phyloP scores from a whole-genome alignment of 2,329 filamentous ascomycete genomes.

The Hypoxylon sp. region DNA sequence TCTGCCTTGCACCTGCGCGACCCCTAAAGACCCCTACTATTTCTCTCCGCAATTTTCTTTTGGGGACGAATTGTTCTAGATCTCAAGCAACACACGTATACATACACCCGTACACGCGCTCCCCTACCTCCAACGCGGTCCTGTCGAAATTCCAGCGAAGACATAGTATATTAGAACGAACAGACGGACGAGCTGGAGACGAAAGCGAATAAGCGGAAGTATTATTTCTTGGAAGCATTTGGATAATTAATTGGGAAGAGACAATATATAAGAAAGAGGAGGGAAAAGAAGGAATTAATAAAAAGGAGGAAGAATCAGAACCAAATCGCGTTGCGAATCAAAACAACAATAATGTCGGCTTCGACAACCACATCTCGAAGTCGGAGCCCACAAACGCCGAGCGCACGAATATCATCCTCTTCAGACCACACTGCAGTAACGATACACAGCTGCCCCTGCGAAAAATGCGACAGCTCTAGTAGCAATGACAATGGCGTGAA shows the following conservation, averaged over 20 bases:
- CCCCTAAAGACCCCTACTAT: conserved; percentile 14
- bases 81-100: conserved; percentile 1
- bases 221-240: background rate
- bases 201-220: conserved; percentile 1
- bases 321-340: conserved; percentile 9
- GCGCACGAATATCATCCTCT: conserved; percentile 38
- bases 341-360: conserved; percentile 35
- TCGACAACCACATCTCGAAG: conserved; percentile 41
- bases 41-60: conserved; percentile 26
- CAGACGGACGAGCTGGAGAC: background rate
- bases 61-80: conserved; percentile 27
- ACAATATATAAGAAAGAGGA: conserved; percentile 2
- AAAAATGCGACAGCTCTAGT: conserved; percentile 35
- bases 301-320: conserved; percentile 1
- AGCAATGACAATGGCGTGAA: conserved; percentile 26
- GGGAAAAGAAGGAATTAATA: conserved; percentile 6
- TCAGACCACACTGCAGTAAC: conserved; percentile 27
- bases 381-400: conserved; percentile 40
- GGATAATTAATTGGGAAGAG: background rate
- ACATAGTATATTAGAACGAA: conserved; percentile 4
- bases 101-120: conserved; percentile 3
- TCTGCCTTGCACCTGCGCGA: background rate
- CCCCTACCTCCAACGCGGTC: conserved; percentile 5
- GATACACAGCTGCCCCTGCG: conserved; percentile 36
- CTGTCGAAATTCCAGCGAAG: conserved; percentile 9